Percentiles rank a stretch among this genome's conserved stretches.
Evolutionary conservation across 2,329 filamentous ascomycete genomes (phyloP).

Genomic region (Aspergillus luchuensis): DNA sequence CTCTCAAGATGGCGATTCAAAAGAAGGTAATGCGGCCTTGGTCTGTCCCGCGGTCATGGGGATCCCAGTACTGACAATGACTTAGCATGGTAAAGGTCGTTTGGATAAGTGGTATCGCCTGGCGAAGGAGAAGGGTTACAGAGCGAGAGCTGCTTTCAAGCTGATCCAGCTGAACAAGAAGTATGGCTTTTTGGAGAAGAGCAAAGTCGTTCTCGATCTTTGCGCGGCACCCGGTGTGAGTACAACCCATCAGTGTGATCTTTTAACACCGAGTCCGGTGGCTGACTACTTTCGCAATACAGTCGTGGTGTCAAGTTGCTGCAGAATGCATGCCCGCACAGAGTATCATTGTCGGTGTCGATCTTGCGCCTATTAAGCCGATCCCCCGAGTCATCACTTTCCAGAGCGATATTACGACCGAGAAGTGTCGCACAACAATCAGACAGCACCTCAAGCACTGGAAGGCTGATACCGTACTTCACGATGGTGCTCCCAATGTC

Average conservation of each 20-base stretch:
- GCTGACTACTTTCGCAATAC: slow-evolving; percentile 21
- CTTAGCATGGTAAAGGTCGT: slow-evolving; percentile 87
- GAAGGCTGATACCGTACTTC: slow-evolving; percentile 93
- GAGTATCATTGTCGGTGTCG: slow-evolving; percentile 90
- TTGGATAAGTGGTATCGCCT: slow-evolving; percentile 99
- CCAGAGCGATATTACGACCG: slow-evolving; percentile 96
- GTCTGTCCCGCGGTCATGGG: background rate
- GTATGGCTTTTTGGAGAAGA: slow-evolving; percentile 96
- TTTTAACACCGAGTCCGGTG: background rate
- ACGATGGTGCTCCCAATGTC: slow-evolving; percentile 97
- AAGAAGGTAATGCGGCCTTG: slow-evolving; percentile 67
- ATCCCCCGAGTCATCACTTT: slow-evolving; percentile 94
- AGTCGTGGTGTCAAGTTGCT: slow-evolving; percentile 96
- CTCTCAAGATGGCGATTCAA: slow-evolving; percentile 78
- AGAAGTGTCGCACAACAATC: slow-evolving; percentile 90
- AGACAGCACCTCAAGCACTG: slow-evolving; percentile 88
- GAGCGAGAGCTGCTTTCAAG: slow-evolving; percentile 95
- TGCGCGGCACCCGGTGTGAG: slow-evolving; percentile 91
- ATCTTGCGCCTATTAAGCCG: slow-evolving; percentile 91
- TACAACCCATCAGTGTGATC: slow-evolving; percentile 21
- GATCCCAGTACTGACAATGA: slow-evolving; percentile 31
- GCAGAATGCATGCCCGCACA: slow-evolving; percentile 90
- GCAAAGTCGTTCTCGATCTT: slow-evolving; percentile 93
- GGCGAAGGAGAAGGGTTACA: slow-evolving; percentile 97
- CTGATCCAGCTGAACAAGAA: slow-evolving; percentile 98